phyloP scores from a whole-genome alignment of 129 eudicot genomes.

The Arctium lappa region DNA sequence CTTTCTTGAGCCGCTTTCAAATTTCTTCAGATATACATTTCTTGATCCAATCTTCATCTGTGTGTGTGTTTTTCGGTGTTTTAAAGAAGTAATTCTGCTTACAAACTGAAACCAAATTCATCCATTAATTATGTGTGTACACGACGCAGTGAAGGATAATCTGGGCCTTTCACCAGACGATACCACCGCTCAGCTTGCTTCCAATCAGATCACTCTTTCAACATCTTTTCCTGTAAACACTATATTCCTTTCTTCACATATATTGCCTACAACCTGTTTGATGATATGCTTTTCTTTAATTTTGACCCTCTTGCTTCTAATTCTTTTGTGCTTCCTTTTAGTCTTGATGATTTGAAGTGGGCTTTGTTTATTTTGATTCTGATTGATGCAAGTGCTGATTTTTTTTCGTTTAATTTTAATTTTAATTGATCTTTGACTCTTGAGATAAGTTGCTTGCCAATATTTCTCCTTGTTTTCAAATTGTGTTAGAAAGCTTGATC shows the following conservation, averaged over 20 bases:
- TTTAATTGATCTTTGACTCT: neutral
- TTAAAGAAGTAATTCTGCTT: neutral
- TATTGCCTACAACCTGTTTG: conserved; percentile 6
- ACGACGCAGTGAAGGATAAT: conserved; percentile 17
- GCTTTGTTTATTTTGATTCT: conserved; percentile 4
- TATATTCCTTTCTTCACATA: conserved; percentile 19
- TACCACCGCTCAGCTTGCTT: conserved; percentile 18
- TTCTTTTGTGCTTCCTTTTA: neutral
- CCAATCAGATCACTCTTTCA: conserved; percentile 34
- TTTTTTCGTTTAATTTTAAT: neutral
- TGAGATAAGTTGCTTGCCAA: neutral
- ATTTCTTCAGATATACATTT: neutral
- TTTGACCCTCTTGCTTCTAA: neutral
- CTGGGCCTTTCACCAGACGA: conserved; percentile 12
- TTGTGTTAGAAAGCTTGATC: conserved; percentile 5
- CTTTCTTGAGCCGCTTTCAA: conserved; percentile 23
- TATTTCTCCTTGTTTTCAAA: neutral
- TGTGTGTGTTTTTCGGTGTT: conserved; percentile 10
- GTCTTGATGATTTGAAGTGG: conserved; percentile 9
- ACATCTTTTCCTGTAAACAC: conserved; percentile 47
- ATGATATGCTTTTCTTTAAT: neutral
- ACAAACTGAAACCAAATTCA: conserved; percentile 4
- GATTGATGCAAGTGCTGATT: conserved; percentile 10
- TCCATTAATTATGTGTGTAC: conserved; percentile 17
- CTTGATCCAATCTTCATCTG: conserved; percentile 16